Base-by-base conservation (phyloP, 1,139 yeast genomes). In the Entelexis sorbosivorans region DNA sequence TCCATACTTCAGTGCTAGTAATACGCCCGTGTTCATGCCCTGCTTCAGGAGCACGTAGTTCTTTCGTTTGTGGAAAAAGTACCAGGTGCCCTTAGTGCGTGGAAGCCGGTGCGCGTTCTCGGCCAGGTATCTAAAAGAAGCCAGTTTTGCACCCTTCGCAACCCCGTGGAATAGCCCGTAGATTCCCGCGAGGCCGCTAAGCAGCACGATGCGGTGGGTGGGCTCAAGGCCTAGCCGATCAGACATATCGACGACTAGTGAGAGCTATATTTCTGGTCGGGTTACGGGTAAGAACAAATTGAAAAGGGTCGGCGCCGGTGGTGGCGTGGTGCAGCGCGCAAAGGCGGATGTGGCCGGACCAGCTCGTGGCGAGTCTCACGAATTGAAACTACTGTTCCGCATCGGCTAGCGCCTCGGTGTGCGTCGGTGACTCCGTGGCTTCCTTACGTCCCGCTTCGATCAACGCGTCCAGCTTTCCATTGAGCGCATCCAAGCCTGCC, bases 81-180 rank as follows among this genome's bases (percentile, higher is more conserved):
- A 87, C 95, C 95, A 86, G 0, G 91, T 93, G 33, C 88, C 91
- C 51, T 80, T 83, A 0, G 83, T 80, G 22, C 69, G 72, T 4
- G 95, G 95, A 55, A 87, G 69, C 45, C 95, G 67, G 62, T 86
- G 95, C 13, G 93, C 84, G 61, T 86, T 86, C 58, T 84, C 88
- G 1, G 89, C 87, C 50, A 86, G 70, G 60, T 77, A 87, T 45
- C 79, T 73, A 38, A 81, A 66, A 0, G 85, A 76, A 1, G 84
- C 70, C 5, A 64, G 59, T 53, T 74, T 73, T 58, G 78, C 77
- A 1, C 93, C 89, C 29, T 73, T 70, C 51, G 76, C 74, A 61
- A 82, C 75, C 2, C 95, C 95, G 11, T 77, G 70, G 43, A 77
- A 60, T 1, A 76, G 73, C 0, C 91, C 93, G n/a, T 76, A 67